Evolutionary conservation across 2,329 filamentous ascomycete species (phyloP).

Genomic region (Tolypocladium ophioglossoides): DNA sequence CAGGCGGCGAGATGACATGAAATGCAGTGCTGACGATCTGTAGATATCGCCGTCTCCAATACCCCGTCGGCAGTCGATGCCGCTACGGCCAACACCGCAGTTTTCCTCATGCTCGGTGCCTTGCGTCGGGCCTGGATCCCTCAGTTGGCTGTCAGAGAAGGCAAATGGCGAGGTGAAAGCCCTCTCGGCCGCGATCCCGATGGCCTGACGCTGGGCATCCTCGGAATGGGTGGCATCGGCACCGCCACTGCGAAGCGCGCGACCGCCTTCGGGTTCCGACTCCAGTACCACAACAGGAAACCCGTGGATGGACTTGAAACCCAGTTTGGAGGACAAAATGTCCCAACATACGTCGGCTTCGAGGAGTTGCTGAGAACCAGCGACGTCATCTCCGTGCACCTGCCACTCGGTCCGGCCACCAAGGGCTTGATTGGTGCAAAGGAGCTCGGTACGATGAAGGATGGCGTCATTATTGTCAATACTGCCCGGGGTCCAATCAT

Average conservation of each 20-base stretch:
- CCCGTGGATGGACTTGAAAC: slow-evolving; percentile 29
- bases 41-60: slow-evolving; percentile 51
- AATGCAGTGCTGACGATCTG: neutral
- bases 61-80: slow-evolving; percentile 58
- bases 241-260: slow-evolving; percentile 35
- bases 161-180: slow-evolving; percentile 44
- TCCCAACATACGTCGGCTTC: slow-evolving; percentile 35
- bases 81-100: slow-evolving; percentile 59
- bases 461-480: slow-evolving; percentile 46
- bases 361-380: slow-evolving; percentile 40
- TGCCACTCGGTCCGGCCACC: slow-evolving; percentile 39
- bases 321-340: slow-evolving; percentile 15
- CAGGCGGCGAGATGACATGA: no score
- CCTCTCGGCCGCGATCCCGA: slow-evolving; percentile 53
- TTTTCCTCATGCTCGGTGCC: slow-evolving; percentile 62
- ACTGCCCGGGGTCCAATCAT: slow-evolving; percentile 46
- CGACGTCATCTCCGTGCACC: slow-evolving; percentile 43
- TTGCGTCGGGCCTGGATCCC: slow-evolving; percentile 53
- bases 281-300: slow-evolving; percentile 47
- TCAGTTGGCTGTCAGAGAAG: slow-evolving; percentile 46
- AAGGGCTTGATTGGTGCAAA: slow-evolving; percentile 39
- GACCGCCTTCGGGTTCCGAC: slow-evolving; percentile 42
- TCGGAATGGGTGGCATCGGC: slow-evolving; percentile 52
- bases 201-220: slow-evolving; percentile 49
- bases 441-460: slow-evolving; percentile 42